A percentile compares a stretch with the other conserved stretches of the same genome.
Evolutionary conservation across 805 yeast genomes (phyloP).

Genomic region (Metschnikowia anglica): DNA sequence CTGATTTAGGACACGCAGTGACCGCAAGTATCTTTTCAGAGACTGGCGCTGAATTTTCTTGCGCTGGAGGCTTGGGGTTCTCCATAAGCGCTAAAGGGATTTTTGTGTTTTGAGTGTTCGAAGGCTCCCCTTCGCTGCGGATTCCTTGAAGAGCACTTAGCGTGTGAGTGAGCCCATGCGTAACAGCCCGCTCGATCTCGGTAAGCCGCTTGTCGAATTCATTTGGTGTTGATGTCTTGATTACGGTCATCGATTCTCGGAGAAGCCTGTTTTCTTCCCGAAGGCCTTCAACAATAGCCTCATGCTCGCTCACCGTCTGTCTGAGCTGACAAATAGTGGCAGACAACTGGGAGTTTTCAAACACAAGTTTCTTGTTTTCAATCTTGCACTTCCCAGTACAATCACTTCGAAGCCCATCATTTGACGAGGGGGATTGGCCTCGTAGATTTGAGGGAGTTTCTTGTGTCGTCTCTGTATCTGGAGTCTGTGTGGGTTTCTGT

Average conservation of each 20-base stretch:
- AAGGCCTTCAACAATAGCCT: neutral
- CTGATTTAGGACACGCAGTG: neutral
- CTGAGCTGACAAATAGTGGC: slow-evolving; percentile 5
- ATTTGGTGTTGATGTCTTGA: neutral
- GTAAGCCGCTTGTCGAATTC: slow-evolving; percentile 3
- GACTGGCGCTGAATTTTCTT: neutral
- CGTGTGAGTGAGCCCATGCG: slow-evolving; percentile 7
- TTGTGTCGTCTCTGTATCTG: neutral
- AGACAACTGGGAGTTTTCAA: slow-evolving; percentile 2
- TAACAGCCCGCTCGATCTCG: slow-evolving; percentile 5
- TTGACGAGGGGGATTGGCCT: neutral
- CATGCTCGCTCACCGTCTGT: neutral
- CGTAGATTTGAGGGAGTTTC: neutral
- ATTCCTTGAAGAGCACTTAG: slow-evolving; percentile 5
- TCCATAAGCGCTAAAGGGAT: no score
- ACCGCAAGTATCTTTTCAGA: neutral
- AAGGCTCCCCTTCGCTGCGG: neutral
- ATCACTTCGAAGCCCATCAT: neutral
- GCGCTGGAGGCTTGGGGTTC: no score
- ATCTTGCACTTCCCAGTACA: neutral
- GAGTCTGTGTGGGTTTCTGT: neutral
- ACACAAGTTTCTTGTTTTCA: neutral
- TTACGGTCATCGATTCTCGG: neutral
- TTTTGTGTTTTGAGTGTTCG: neutral
- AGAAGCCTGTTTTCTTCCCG: slow-evolving; percentile 3